Evolutionary conservation across 768 basidiomycete species (phyloP), one percentile per base, ranked within the genome.

Genomic region (Thelephora ganbajun): DNA sequence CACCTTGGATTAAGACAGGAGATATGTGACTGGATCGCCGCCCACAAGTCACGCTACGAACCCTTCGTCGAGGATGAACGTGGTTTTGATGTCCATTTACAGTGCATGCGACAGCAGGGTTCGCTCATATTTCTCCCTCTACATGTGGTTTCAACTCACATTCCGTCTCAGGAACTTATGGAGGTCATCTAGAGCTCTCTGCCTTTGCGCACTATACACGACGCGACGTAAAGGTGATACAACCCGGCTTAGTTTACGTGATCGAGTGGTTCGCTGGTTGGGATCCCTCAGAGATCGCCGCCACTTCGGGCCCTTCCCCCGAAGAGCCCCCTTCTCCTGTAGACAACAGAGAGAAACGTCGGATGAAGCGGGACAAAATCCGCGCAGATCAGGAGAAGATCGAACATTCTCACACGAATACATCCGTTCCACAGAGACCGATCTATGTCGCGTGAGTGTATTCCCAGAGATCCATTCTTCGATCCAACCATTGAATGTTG

Each of bases 171-270:
- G 86, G 77, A 23, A 93, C 91, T 1, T 94, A 93, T 51, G 92
- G 91, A 36, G 90, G 90, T 1, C 89, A 96, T 63, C 76, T 96
- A 57, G 92, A 96, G 62, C 71, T 96, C n/a, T 85, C 83, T 14
- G 89, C 89, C 0, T 94, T 92, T 61, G 82, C 92, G 3, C 86
- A 91, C 55, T 75, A 89, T 68, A 73, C 72, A 44, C 68, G 69
- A 47, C 71, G 82, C 26, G 75, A 89, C 57, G 83, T 96, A 61
- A 94, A 94, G 67, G 89, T 96, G 49, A 76, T 93, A 46, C 92
- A 94, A 58, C 91, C 92, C 0, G 88, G 86, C 1, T 71, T 96
- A 33, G 84, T 91, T 22, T 92, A 92, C 63, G 82, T 92, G 50
- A 89, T 93, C 47, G 81, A 89, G 57, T 87, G 85, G 82, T 64